Evolutionary conservation across 2,329 filamentous ascomycete species (phyloP).

Genomic region (Fusarium keratoplasticum): DNA sequence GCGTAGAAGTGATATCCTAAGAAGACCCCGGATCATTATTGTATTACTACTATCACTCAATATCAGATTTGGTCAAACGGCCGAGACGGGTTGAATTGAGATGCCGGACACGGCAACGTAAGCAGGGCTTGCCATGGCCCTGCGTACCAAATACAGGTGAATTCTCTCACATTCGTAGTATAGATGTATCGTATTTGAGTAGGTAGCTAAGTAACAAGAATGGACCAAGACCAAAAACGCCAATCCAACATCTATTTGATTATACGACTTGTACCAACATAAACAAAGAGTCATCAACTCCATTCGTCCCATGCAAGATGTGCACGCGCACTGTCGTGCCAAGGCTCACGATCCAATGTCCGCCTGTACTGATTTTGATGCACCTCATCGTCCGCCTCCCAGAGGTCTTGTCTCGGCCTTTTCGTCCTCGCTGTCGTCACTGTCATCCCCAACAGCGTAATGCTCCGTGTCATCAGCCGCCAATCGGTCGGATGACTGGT

Average conservation of each 20-base stretch:
- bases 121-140: no score
- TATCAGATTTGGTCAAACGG: not conserved
- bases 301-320: slow-evolving; percentile 39
- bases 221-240: slow-evolving; percentile 18
- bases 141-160: not conserved
- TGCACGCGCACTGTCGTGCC: not conserved
- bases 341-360: slow-evolving; percentile 1
- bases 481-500: slow-evolving; percentile 48
- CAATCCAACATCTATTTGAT: slow-evolving; percentile 36
- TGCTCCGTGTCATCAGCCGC: slow-evolving; percentile 54
- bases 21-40: not conserved
- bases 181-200: not conserved
- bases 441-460: slow-evolving; percentile 64
- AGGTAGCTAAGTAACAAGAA: not conserved
- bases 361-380: not conserved
- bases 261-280: slow-evolving; percentile 24
- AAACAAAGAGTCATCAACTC: slow-evolving; percentile 36
- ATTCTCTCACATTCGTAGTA: not conserved
- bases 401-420: slow-evolving; percentile 43
- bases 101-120: not conserved
- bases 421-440: slow-evolving; percentile 56
- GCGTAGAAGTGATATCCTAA: not conserved
- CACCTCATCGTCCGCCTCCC: slow-evolving; percentile 28
- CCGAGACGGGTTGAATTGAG: not conserved
- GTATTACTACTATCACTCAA: not conserved